phyloP scores from a whole-genome alignment of 768 basidiomycete genomes.

The Mycena polygramma region DNA sequence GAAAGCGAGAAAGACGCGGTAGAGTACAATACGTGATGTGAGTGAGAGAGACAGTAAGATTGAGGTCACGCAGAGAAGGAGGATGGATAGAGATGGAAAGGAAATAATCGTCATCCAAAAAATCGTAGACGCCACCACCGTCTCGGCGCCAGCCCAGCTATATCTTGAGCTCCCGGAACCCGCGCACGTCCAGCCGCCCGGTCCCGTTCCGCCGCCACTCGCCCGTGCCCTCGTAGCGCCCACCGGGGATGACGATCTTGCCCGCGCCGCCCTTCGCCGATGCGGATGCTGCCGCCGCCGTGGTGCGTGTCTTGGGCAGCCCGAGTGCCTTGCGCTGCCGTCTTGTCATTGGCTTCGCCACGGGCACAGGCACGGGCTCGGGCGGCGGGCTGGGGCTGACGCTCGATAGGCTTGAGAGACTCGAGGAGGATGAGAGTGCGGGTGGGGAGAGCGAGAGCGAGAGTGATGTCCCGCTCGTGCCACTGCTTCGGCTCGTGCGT shows the following conservation, averaged over 20 bases:
- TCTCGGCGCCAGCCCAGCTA: not conserved
- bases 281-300: slow-evolving; percentile 44
- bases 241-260: slow-evolving; percentile 78
- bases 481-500: slow-evolving; percentile 37
- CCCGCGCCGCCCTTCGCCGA: slow-evolving; percentile 62
- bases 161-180: slow-evolving; percentile 39
- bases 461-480: slow-evolving; percentile 42
- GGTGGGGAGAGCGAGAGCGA: slow-evolving; percentile 27
- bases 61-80: too few species aligned
- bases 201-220: slow-evolving; percentile 35
- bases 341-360: slow-evolving; percentile 66
- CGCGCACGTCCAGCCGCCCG: slow-evolving; percentile 38
- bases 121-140: not conserved
- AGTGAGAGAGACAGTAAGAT: too few species aligned
- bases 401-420: slow-evolving; percentile 38
- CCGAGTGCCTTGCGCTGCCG: slow-evolving; percentile 79
- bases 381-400: slow-evolving; percentile 37
- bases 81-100: too few species aligned
- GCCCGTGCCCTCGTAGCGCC: slow-evolving; percentile 53
- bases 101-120: too few species aligned
- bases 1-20: too few species aligned
- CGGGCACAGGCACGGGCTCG: slow-evolving; percentile 41
- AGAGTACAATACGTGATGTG: too few species aligned
- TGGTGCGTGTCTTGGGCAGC: slow-evolving; percentile 67
- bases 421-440: slow-evolving; percentile 38